A percentile compares a stretch with the other conserved stretches of the same genome.
These are phyloP conservation scores for Calonectria hawksworthii DNA, from an alignment of 2,329 filamentous ascomycete species.

Conservation along the genomic window DNA sequence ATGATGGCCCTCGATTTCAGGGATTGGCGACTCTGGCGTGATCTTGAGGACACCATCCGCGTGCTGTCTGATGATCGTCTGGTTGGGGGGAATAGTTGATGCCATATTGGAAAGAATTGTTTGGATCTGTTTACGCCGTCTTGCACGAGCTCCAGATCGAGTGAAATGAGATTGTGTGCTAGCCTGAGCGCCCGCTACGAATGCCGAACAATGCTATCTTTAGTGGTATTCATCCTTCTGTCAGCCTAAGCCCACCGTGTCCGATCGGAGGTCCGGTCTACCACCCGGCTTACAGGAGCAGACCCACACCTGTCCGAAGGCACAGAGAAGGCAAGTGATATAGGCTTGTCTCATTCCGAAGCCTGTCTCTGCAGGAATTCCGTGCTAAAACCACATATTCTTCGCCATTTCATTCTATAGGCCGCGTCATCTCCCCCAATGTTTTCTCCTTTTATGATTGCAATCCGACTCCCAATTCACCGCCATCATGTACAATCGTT, in stretches of 20 bases:
- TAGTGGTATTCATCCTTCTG: neutral
- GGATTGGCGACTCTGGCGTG: neutral
- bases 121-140: neutral
- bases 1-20: neutral
- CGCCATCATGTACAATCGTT: neutral
- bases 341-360: neutral
- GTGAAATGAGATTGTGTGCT: neutral
- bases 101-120: neutral
- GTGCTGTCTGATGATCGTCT: neutral
- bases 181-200: neutral
- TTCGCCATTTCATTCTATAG: neutral
- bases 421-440: neutral
- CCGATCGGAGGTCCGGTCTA: neutral
- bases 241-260: neutral
- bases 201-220: neutral
- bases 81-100: neutral
- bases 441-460: slow-evolving; percentile 1
- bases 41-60: neutral
- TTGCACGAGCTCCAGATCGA: neutral
- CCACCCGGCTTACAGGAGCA: neutral
- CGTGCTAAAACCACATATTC: neutral
- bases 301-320: neutral
- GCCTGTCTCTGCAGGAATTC: no score
- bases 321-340: neutral
- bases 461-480: neutral